Base-by-base conservation (phyloP, 2,329 filamentous ascomycete species). In the Colletotrichum kahawae region DNA sequence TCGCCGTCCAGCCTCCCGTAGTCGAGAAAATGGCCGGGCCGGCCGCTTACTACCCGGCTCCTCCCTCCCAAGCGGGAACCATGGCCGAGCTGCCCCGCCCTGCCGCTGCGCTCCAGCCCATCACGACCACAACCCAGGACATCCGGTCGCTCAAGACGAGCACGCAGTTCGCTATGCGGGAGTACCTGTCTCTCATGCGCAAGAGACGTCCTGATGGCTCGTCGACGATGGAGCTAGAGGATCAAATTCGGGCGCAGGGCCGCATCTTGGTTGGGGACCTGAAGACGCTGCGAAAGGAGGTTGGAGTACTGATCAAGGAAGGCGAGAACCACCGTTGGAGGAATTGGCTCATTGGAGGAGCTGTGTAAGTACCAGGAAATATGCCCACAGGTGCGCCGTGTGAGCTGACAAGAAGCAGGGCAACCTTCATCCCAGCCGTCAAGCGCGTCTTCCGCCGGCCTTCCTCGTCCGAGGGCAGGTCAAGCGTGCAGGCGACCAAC, bases 261-360 rank as follows among this genome's bases (percentile, higher is more conserved):
- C 83, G 80, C 33, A 76, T 86, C 9, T 83, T 87, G n/a, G 76
- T 89, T 12, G 82, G 81, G 21, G 87, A 90, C 67, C 78, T 92
- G 75, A 84, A 82, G 54, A 80, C 78, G 1, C 79, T 91, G 77
- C 83, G 88, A 24, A 81, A 82, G 27, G 84, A 88, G 75, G 84
- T 91, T 4, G 81, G 84, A 6, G 81, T 81, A 4, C 78, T 90
- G 57, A 83, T 84, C 38, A 87, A 84, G 77, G 81, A 80, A 13
- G 87, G 86, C 1, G 88, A 91, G 80, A 82, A 83, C 38, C 85
- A 87, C 59, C 85, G 90, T 43, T 91, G 89, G 88, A 84, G 89
- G 62, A 85, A 85, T 76, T 90, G 88, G 86, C 78, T 90, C 16
- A 79, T 91, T 2, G 89, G 90, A 5, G 88, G 88, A 1, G 78